Conservation (phyloP, 805 yeast genomes). For the Cyberlindnera samutprakarnensis region DNA sequence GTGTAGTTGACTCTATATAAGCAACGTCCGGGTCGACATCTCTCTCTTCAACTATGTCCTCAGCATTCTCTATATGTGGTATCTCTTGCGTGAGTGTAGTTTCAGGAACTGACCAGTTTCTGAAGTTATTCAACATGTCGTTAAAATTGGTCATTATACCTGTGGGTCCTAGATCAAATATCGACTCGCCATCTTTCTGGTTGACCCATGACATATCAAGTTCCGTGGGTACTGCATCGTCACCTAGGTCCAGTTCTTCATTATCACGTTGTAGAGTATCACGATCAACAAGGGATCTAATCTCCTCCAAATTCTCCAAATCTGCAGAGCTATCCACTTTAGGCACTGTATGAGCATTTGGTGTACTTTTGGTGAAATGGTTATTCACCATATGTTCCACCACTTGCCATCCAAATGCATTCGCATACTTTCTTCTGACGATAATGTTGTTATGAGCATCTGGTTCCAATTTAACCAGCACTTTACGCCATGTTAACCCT, state of each 20-base stretch:
- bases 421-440: constrained; percentile 63
- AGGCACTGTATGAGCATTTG: neutral
- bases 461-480: constrained; percentile 55
- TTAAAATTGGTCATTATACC: constrained; percentile 61
- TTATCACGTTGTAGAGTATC: constrained; percentile 7
- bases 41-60: neutral
- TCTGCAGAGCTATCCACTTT: constrained; percentile 5
- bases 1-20: neutral
- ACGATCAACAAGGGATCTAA: constrained; percentile 8
- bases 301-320: constrained; percentile 6
- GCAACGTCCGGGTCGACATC: constrained; percentile 1
- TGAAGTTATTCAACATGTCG: constrained; percentile 44
- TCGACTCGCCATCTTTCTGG: constrained; percentile 21
- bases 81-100: constrained; percentile 2
- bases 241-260: constrained; percentile 10
- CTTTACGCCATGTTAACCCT: constrained; percentile 65
- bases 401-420: constrained; percentile 83
- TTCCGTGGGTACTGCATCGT: constrained; percentile 16
- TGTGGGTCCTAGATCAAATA: constrained; percentile 58
- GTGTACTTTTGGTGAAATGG: constrained; percentile 38
- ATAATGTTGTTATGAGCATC: constrained; percentile 75
- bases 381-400: constrained; percentile 58
- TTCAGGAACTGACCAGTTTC: constrained; percentile 20
- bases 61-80: neutral
- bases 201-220: constrained; percentile 43